phyloP scores from a whole-genome alignment of 129 eudicot genomes.

The Cynara cardunculus region DNA sequence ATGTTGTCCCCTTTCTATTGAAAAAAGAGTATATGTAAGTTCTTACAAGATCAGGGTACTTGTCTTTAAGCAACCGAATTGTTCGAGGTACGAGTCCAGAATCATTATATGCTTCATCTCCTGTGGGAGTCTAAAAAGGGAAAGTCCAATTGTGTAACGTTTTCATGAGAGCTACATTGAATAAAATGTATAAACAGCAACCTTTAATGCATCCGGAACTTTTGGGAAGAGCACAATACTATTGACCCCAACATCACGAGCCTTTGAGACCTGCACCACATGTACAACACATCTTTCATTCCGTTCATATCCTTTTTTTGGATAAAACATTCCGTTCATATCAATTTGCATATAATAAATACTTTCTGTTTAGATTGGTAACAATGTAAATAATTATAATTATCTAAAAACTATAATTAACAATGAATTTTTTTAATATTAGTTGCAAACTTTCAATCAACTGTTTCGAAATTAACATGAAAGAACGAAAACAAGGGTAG shows the following conservation, averaged over 20 bases:
- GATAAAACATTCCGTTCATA: not conserved
- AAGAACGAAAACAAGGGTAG: not conserved
- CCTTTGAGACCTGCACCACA: conserved; percentile 77
- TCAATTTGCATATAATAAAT: not conserved
- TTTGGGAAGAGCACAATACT: conserved; percentile 96
- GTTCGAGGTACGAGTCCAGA: conserved; percentile 90
- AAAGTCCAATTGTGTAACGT: conserved; percentile 12
- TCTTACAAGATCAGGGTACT: conserved; percentile 95
- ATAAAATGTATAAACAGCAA: conserved; percentile 14
- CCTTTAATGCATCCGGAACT: conserved; percentile 99
- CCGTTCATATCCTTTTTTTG: not conserved
- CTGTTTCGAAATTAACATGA: not conserved
- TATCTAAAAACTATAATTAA: not conserved
- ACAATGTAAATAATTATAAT: not conserved
- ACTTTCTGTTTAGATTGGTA: not conserved
- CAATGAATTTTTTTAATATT: not conserved
- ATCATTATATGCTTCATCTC: conserved; percentile 97
- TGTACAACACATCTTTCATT: not conserved
- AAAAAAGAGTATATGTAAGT: not conserved
- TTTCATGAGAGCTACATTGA: not conserved
- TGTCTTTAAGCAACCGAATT: conserved; percentile 88
- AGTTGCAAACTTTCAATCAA: not conserved
- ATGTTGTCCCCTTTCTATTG: not conserved
- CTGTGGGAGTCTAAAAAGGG: conserved; percentile 66
- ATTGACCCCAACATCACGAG: conserved; percentile 96